Conservation (phyloP, 352 stramenopile genomes). For the Phytophthora constricta region DNA sequence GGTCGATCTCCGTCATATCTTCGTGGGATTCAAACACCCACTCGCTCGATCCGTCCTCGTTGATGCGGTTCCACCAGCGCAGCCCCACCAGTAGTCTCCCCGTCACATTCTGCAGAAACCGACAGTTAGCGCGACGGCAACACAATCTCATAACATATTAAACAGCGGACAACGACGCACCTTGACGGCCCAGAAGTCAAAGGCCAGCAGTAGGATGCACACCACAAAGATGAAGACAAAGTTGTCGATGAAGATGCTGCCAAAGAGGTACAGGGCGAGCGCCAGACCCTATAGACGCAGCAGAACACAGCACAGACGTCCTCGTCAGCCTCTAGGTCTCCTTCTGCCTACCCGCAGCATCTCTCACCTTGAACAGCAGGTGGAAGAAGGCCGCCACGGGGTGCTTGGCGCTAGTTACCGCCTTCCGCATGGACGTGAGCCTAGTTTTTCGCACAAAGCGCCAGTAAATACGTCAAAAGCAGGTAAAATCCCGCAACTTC, state of each 20-base stretch:
- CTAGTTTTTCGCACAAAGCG: slow-evolving; percentile 34
- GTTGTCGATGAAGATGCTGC: slow-evolving; percentile 89
- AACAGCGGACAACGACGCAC: slow-evolving; percentile 25
- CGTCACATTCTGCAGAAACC: slow-evolving; percentile 76
- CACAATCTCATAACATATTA: background rate
- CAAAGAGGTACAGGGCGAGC: slow-evolving; percentile 95
- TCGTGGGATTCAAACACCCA: slow-evolving; percentile 98
- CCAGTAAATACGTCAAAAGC: slow-evolving; percentile 6
- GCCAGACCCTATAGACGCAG: slow-evolving; percentile 65
- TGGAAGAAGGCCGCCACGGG: slow-evolving; percentile 96
- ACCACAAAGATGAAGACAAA: slow-evolving; percentile 98
- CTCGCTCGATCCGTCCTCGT: slow-evolving; percentile 93
- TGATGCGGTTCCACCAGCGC: slow-evolving; percentile 98
- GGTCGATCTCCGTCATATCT: slow-evolving; percentile 89
- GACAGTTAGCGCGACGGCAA: slow-evolving; percentile 1
- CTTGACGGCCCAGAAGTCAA: slow-evolving; percentile 99
- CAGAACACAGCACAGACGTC: background rate
- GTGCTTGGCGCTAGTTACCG: slow-evolving; percentile 87
- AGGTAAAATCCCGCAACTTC: background rate
- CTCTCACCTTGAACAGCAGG: slow-evolving; percentile 94
- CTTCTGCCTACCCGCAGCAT: background rate
- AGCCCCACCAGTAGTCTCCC: slow-evolving; percentile 93
- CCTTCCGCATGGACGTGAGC: slow-evolving; percentile 74
- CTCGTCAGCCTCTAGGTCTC: background rate
- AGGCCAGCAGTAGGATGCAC: slow-evolving; percentile 95